Evolutionary conservation across 352 stramenopile species (phyloP).

Genomic region (Pseudoperonospora humuli): DNA sequence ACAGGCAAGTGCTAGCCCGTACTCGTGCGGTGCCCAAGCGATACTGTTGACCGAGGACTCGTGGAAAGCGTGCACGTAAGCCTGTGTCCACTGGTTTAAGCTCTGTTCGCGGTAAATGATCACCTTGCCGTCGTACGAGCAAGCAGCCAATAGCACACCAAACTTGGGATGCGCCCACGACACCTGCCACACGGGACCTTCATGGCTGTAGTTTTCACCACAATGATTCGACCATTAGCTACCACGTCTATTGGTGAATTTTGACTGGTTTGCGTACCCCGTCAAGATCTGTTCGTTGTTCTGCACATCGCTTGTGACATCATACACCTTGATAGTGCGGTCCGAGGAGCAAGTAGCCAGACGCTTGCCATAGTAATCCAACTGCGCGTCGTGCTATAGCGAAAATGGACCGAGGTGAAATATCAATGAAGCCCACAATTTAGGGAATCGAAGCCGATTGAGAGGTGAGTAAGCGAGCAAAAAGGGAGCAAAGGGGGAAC

Average conservation of each 20-base stretch:
- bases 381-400: slow-evolving; percentile 92
- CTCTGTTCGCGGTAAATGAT: slow-evolving; percentile 94
- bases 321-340: slow-evolving; percentile 96
- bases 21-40: slow-evolving; percentile 95
- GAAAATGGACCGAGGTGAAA: too few relatives aligned
- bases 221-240: too few relatives aligned
- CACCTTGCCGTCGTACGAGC: slow-evolving; percentile 96
- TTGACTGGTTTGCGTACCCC: too few relatives aligned
- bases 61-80: slow-evolving; percentile 88
- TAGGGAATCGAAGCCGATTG: slow-evolving; percentile 4
- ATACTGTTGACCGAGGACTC: slow-evolving; percentile 92
- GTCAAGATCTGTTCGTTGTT: slow-evolving; percentile 86
- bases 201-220: slow-evolving; percentile 85
- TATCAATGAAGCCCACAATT: background rate
- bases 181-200: slow-evolving; percentile 97
- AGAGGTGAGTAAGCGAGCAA: slow-evolving; percentile 1
- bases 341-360: slow-evolving; percentile 98
- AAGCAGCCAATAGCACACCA: slow-evolving; percentile 93
- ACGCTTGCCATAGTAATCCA: slow-evolving; percentile 99
- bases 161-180: slow-evolving; percentile 98
- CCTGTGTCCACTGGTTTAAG: slow-evolving; percentile 89
- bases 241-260: too few relatives aligned
- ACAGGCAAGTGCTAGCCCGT: slow-evolving; percentile 90
- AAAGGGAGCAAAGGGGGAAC: background rate
- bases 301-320: slow-evolving; percentile 88